Percentiles rank a stretch among this genome's conserved stretches.
These are phyloP conservation scores for Cinchona pubescens DNA, from an alignment of 257 asterid genomes.

Conservation along the genomic window DNA sequence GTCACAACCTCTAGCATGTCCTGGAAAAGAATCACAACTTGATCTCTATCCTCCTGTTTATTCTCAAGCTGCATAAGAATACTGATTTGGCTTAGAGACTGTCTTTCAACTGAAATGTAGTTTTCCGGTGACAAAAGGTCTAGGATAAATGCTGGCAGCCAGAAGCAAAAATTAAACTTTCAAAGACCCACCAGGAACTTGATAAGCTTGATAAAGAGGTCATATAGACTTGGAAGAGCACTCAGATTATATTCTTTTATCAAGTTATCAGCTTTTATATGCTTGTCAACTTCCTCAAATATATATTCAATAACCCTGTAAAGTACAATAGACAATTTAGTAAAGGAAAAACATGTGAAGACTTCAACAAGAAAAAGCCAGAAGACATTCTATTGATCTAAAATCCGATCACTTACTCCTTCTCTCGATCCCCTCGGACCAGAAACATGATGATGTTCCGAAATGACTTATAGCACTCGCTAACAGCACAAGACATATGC, in stretches of 20 bases:
- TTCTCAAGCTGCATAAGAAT: slow-evolving; percentile 66
- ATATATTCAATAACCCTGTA: slow-evolving; percentile 83
- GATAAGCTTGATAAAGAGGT: slow-evolving; percentile 82
- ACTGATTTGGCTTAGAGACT: slow-evolving; percentile 21
- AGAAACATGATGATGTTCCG: slow-evolving; percentile 68
- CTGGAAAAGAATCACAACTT: slow-evolving; percentile 95
- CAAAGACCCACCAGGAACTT: slow-evolving; percentile 73
- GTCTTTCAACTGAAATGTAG: slow-evolving; percentile 3
- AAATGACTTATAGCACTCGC: slow-evolving; percentile 94
- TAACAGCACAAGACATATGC: slow-evolving; percentile 92
- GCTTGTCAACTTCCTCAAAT: slow-evolving; percentile 84
- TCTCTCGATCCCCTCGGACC: slow-evolving; percentile 71
- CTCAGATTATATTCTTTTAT: slow-evolving; percentile 63
- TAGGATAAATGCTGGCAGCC: no score
- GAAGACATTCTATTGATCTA: neutral
- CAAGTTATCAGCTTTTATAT: slow-evolving; percentile 55
- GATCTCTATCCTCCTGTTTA: slow-evolving; percentile 92
- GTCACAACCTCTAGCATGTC: slow-evolving; percentile 98
- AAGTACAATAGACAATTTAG: slow-evolving; percentile 13
- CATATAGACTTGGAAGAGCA: slow-evolving; percentile 87
- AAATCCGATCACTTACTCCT: slow-evolving; percentile 49
- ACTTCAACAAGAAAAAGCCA: neutral
- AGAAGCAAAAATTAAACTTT: neutral
- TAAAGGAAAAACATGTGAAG: neutral
- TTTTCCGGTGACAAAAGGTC: no score